Conservation (phyloP, 2,329 filamentous ascomycete genomes). For the Pestalotiopsis sp. region DNA sequence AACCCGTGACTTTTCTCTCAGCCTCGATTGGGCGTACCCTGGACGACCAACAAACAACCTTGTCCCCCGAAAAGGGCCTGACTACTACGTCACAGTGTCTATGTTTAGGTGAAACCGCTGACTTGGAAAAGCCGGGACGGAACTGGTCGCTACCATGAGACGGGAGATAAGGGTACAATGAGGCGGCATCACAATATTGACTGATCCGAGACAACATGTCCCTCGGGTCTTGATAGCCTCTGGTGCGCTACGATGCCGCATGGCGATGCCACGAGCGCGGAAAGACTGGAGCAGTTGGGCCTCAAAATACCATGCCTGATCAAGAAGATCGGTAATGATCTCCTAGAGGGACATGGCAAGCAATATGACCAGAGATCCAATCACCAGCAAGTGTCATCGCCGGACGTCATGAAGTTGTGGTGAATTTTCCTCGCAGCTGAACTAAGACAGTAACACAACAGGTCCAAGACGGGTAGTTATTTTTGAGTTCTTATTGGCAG, state of each 20-base stretch:
- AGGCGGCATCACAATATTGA: neutral
- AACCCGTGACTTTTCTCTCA: neutral
- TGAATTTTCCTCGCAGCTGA: neutral
- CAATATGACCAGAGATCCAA: neutral
- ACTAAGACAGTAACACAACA: neutral
- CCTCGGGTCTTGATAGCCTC: neutral
- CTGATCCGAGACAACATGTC: neutral
- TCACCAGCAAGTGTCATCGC: neutral
- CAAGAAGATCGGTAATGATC: neutral
- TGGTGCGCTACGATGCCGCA: neutral
- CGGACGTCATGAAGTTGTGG: neutral
- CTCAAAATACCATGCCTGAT: neutral
- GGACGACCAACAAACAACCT: neutral
- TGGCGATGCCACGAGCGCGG: neutral
- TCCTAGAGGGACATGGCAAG: neutral
- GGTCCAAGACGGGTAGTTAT: neutral
- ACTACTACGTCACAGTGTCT: constrained; percentile 3
- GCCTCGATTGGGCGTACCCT: neutral
- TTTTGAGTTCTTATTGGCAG: neutral
- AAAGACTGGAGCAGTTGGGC: neutral
- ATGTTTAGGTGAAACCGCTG: constrained; percentile 5
- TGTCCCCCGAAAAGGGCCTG: neutral
- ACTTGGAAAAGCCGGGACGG: neutral
- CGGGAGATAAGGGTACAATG: neutral
- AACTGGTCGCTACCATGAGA: neutral